phyloP scores from a whole-genome alignment of 2,329 filamentous ascomycete species.

The Pyrenophora seminiperda region DNA sequence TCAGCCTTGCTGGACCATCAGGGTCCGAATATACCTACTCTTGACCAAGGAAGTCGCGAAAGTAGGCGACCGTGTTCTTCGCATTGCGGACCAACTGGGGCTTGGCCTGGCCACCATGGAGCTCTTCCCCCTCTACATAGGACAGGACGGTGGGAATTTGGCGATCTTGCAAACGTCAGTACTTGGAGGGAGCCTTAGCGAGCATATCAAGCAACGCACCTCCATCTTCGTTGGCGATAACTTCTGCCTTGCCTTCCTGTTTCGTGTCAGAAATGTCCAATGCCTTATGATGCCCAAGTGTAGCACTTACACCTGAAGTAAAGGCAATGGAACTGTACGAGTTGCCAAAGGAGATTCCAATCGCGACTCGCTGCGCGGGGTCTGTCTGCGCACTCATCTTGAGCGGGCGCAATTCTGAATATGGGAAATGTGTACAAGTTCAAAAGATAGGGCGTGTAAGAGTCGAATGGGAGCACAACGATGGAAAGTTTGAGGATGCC shows the following conservation, averaged over 20 bases:
- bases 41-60: conserved; percentile 93
- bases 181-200: conserved; percentile 5
- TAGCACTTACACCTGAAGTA: conserved; percentile 64
- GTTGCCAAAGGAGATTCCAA: conserved; percentile 98
- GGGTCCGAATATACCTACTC: conserved; percentile 63
- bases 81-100: conserved; percentile 89
- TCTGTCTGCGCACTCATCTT: conserved; percentile 59
- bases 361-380: conserved; percentile 67
- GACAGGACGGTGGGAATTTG: conserved; percentile 95
- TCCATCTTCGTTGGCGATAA: conserved; percentile 99
- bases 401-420: conserved; percentile 9
- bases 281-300: too few relatives aligned
- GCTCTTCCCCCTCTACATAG: conserved; percentile 95
- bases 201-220: conserved; percentile 59
- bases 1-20: conserved; percentile 22
- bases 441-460: not conserved
- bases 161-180: conserved; percentile 67
- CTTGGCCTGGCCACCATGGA: conserved; percentile 95
- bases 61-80: conserved; percentile 91
- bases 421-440: not conserved
- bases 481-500: not conserved
- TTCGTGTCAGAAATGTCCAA: conserved; percentile 13
- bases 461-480: not conserved
- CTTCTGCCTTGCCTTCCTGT: conserved; percentile 89
- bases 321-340: conserved; percentile 97